A percentile compares a stretch with the other conserved stretches of the same genome.
phyloP scores from a whole-genome alignment of 2,329 filamentous ascomycete genomes.

The Microdochium trichocladiopsis region DNA sequence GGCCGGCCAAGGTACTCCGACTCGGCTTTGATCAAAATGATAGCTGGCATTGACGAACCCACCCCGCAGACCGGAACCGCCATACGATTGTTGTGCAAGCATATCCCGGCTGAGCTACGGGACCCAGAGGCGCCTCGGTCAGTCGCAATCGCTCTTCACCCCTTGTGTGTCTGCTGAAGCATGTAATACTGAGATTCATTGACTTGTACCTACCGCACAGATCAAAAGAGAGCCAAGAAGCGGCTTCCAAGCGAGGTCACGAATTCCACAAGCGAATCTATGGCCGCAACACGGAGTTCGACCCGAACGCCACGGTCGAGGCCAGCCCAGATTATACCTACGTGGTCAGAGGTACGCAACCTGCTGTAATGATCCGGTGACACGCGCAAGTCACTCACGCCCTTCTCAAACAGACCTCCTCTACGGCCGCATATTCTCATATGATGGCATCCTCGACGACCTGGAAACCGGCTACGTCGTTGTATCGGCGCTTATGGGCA shows the following conservation, averaged over 20 bases:
- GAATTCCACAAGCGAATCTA: constrained; percentile 8
- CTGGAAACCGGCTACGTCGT: constrained; percentile 4
- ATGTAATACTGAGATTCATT: too few relatives aligned
- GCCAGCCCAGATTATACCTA: constrained; percentile 10
- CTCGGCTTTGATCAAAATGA: too few relatives aligned
- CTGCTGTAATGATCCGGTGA: too few relatives aligned
- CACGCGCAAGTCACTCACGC: too few relatives aligned
- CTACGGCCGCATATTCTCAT: constrained; percentile 4
- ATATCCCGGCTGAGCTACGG: constrained; percentile 4
- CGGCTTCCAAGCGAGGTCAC: constrained; percentile 3
- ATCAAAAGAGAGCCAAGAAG: constrained; percentile 3
- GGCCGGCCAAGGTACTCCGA: constrained; percentile 6
- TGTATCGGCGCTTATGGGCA: constrained; percentile 2
- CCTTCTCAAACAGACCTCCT: constrained; percentile 1
- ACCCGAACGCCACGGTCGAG: constrained; percentile 6
- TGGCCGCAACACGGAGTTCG: constrained; percentile 6
- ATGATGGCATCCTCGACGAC: constrained; percentile 3
- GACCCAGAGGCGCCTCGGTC: constrained; percentile 5
- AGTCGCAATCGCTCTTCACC: too few relatives aligned
- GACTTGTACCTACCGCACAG: too few relatives aligned
- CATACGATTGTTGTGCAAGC: constrained; percentile 5
- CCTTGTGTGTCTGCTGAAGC: too few relatives aligned
- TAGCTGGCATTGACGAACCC: not conserved
- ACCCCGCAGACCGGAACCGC: constrained; percentile 8
- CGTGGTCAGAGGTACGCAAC: constrained; percentile 7